Base-by-base conservation (phyloP, 164 flowering plant species). In the Liquidambar formosana region DNA sequence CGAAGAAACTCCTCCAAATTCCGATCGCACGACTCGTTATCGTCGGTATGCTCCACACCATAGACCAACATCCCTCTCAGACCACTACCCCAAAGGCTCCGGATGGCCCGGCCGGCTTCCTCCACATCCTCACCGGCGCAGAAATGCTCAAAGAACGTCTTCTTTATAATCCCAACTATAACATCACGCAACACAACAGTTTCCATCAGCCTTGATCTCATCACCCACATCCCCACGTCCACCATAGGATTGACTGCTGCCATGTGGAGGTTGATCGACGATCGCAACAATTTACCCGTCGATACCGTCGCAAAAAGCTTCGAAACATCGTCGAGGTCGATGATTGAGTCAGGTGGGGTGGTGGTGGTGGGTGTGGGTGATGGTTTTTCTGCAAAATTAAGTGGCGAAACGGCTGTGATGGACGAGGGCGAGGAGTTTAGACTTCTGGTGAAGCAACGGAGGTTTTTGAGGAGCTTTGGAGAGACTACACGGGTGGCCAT, bases 1-100 rank as follows among this genome's bases (percentile, higher is more conserved):
- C 71, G 60, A 15, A 88, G 66, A 66, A 95, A 91, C 44, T 75
- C 82, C 0, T 76, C 66, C 61, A 87, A 70, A 71, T 89, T 93
- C 56, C 74, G 73, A 73, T 92, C 96, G 61, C 97, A 93, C 0
- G 87, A 79, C 0, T 61, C 74, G 57, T 85, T 85, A 59, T 87
- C 89, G 23, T 18, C 64, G 1, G 91, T 89, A 64, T 88, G 88
- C 27, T 94, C 99, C 60, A 85, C 69, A 0, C 89, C 93, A 65
- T 86, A 95, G 72, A 76, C 90, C 57, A 95, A 66, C 89, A 95
- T 93, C 19, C 85, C 90, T 53, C 82, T 73, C 70, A 95, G 52
- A 14, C 97, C 97, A 18, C 73, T 79, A 26, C 64, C n/a, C 73
- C 79, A 79, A 49, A 88, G 76, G 67, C 66, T 71, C 75, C 70